Conservation (phyloP, 2,329 filamentous ascomycete genomes). For the Xylaria hypoxylon region DNA sequence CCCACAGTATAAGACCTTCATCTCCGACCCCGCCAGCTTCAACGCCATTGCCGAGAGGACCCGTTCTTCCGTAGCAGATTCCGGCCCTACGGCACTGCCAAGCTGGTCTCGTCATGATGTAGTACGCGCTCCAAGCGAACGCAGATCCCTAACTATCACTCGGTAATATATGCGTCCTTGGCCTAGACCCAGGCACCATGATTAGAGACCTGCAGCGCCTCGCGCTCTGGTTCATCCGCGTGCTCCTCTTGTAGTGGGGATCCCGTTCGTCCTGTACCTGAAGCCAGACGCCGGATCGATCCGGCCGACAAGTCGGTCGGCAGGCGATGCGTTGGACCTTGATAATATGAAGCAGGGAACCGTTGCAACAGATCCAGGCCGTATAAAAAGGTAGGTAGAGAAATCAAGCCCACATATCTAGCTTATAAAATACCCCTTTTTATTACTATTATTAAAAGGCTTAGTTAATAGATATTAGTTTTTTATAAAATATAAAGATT, state of each 20-base stretch:
- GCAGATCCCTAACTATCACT: constrained; percentile 34
- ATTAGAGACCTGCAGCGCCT: constrained; percentile 13
- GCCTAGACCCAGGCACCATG: constrained; percentile 32
- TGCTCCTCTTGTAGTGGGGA: constrained; percentile 19
- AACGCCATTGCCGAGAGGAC: constrained; percentile 45
- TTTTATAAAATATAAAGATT: too few species aligned
- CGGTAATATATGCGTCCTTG: constrained; percentile 42
- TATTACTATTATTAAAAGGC: too few species aligned
- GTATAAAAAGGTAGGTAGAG: too few species aligned
- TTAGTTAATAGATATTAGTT: too few species aligned
- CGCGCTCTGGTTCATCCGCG: constrained; percentile 29
- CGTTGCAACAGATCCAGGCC: too few species aligned
- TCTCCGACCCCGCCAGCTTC: constrained; percentile 32
- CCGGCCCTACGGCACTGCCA: constrained; percentile 47
- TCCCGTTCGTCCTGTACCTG: constrained; percentile 19
- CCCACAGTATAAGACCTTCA: constrained; percentile 38
- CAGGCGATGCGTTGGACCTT: constrained; percentile 7
- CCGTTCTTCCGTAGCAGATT: constrained; percentile 40
- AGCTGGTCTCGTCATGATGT: constrained; percentile 49
- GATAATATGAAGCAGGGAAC: too few species aligned
- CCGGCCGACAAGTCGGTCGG: constrained; percentile 9
- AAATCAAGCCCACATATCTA: too few species aligned
- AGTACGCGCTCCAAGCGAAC: constrained; percentile 45
- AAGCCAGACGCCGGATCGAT: constrained; percentile 14
- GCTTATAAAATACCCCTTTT: too few species aligned